Evolutionary conservation across 2,329 filamentous ascomycete species (phyloP), one percentile per base, ranked within the genome.

Genomic region (Colletotrichum gloeosporioides): DNA sequence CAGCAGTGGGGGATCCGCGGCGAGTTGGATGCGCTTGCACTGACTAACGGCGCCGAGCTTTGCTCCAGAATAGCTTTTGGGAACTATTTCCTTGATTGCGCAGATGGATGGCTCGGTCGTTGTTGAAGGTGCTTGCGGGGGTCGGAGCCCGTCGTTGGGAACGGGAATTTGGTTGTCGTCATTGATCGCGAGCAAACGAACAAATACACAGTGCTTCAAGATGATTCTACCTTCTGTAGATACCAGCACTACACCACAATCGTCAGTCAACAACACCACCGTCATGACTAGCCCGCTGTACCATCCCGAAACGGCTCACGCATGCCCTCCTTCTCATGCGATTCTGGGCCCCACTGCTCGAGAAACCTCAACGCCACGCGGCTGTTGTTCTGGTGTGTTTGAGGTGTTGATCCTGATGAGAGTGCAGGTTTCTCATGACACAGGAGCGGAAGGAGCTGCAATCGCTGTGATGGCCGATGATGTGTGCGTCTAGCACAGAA

Each of bases 191-290:
- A 57, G 22, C 22, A 57, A 57, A 57, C 22, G 53, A 12, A 57
- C 53, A 57, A 57, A 27, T 6, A 27, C 1, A 16, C 53, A 57
- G 53, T n/a, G 25, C 18, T 22, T 55, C 10, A 4, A 25, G 53
- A 57, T 57, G 18, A 2, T 16, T 15, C 9, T 6, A 12, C 4
- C 13, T 1, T 22, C 53, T 57, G 53, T 12, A 57, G 53, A 15
- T 4, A 57, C 25, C 2, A 57, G 2, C 4, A 57, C 2, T 57
- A 57, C 53, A 8, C n/a, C 22, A 18, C 6, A 9, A 57, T 57
- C 5, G 22, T 6, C 53, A 57, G 6, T 2, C 53, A 15, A 57
- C 0, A 22, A 0, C n/a, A 22, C 0, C n/a, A n/a, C 9, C 8
- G n/a, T 57, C 9, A 57, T 57, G 5, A n/a, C 53, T 27, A 57